Evolutionary conservation across 2,329 filamentous ascomycete genomes (phyloP), one percentile per base, ranked within the genome.

Genomic region (Chlorencoelia australis): DNA sequence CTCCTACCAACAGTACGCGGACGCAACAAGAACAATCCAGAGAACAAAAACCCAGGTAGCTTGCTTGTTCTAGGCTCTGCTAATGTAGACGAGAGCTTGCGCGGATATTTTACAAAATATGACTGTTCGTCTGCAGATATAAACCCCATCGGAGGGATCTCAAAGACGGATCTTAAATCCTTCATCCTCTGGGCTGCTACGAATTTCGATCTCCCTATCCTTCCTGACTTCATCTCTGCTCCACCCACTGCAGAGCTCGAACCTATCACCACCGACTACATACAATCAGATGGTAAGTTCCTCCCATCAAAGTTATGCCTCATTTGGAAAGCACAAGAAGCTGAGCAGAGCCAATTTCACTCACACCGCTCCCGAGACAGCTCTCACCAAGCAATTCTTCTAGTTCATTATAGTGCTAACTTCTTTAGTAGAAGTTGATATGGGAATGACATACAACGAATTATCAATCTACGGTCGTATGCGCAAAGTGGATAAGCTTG

Each of bases 141-240:
- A 53, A 75, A 80, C 47, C 77, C 77, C 3, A 78, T 81, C 33
- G 76, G 73, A 11, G 67, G 66, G 5, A 68, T 70, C 24, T 60
- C 59, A 39, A 86, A 85, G 56, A 73, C 66, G 2, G 82, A 87
- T 48, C 62, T 85, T 2, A 83, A 82, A 55, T 60, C 68, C 7
- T 86, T 88, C 59, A 81, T 86, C 41, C 62, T 60, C n/a, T 86
- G 73, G 67, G 71, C 76, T 2, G 57, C 64, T 35, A 60, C 55
- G 13, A 60, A 67, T 22, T 85, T 82, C 50, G 56, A 69, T 4
- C 58, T 88, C 1, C 76, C 78, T 0, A 72, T 81, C 35, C 67
- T 86, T 2, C 57, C 73, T 7, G 67, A 73, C 7, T 88, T 87
- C 60, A 57, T 87, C 25, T 63, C 66, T 9, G 79, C 76, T 0